phyloP scores from a whole-genome alignment of 441 rosid genomes.

The Croton laevigatus region DNA sequence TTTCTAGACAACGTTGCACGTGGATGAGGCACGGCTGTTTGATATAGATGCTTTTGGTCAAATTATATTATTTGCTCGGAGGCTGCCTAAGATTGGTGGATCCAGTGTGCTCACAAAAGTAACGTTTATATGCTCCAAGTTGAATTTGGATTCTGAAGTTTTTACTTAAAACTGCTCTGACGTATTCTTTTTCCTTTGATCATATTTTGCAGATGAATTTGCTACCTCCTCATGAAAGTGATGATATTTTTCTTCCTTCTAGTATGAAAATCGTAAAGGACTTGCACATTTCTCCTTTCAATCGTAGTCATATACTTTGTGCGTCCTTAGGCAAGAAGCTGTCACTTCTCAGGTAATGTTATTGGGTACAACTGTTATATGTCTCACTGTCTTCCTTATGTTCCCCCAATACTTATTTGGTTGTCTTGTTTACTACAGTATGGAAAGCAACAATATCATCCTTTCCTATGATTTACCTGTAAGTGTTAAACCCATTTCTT shows the following conservation, averaged over 20 bases:
- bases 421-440: conserved; percentile 40
- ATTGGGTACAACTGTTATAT: conserved; percentile 11
- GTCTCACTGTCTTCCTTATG: background rate
- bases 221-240: conserved; percentile 58
- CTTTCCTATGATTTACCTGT: conserved; percentile 77
- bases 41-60: conserved; percentile 56
- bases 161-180: conserved; percentile 11
- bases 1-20: conserved; percentile 20
- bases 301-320: conserved; percentile 55
- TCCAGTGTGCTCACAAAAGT: conserved; percentile 66
- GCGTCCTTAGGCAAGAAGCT: conserved; percentile 78
- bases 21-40: conserved; percentile 80
- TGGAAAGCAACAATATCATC: conserved; percentile 64
- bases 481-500: conserved; percentile 22
- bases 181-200: conserved; percentile 13
- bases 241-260: conserved; percentile 62
- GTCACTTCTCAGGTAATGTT: conserved; percentile 62
- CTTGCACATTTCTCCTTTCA: conserved; percentile 63
- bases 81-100: conserved; percentile 57
- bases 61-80: conserved; percentile 54
- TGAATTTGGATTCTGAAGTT: conserved; percentile 18
- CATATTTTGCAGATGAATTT: conserved; percentile 56
- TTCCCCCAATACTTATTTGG: conserved; percentile 12
- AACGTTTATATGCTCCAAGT: conserved; percentile 27
- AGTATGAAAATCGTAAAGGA: conserved; percentile 64